Base-by-base conservation (phyloP, 2,329 filamentous ascomycete genomes). In the Colletotrichum sp. region DNA sequence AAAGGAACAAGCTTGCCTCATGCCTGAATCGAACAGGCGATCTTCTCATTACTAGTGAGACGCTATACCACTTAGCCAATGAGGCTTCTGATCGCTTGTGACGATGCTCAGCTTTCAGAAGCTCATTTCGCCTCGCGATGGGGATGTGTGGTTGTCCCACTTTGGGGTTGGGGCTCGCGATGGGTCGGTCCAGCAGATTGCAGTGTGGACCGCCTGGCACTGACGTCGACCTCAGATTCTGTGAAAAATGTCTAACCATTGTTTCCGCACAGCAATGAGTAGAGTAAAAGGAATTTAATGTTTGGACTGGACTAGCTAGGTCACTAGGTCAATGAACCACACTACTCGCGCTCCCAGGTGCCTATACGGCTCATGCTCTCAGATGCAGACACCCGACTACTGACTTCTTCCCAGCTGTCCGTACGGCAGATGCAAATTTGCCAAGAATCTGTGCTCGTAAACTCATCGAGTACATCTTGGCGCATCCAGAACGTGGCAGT, bases 401-500 rank as follows among this genome's bases (percentile, higher is more conserved):
- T 16, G 21, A 30, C 13, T 15, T 34, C 18, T 16, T 39, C 30
- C 60, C 69, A 66, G 9, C 28, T 55, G 18, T 71, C 69, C 30
- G 60, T 66, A 13, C 69, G 44, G 30, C 60, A 71, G n/a, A 71
- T 57, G n/a, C 60, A 18, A 16, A 65, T 10, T 8, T 18, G 8
- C 69, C 69, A 71, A 10, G 30, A 30, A n/a, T 28, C 30, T 16
- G n/a, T 52, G 4, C 57, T 28, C 21, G 24, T 59, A 28, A 71
- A 18, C 44, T 59, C 44, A n/a, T 36, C 69, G 8, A 59, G 8
- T 15, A 66, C 21, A 39, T 77, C 72, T 21, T 36, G 44, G 4
- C 75, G 67, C 72, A 77, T 68, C 34, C 57, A 77, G 30, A 77
- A 77, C 7, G 24, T 59, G 15, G 71, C 75, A 15, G 68, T 71